Base-by-base conservation (phyloP, 805 yeast genomes). In the Allodekkera sacchari region DNA sequence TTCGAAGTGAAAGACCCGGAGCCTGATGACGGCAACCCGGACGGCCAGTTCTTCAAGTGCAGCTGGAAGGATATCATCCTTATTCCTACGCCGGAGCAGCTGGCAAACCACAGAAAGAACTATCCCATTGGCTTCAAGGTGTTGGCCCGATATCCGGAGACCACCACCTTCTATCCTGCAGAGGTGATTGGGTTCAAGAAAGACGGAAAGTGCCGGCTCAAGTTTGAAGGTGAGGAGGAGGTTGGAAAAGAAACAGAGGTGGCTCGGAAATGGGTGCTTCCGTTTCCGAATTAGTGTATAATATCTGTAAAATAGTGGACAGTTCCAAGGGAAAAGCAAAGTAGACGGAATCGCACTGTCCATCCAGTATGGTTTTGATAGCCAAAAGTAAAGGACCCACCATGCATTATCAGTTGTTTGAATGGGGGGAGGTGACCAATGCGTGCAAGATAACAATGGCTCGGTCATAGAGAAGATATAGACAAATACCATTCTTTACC, bases 1-100 rank as follows among this genome's bases (percentile, higher is more conserved):
- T 87, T 79, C 52, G 97, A 92, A 56, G 88, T 92, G n/a, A 74
- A 84, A 45, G 98, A 92, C 54, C 96, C 97, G 0, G 98, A 92
- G 48, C 97, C 98, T 0, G 98, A 92, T 49, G 97, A 89, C 47
- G 71, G 77, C 44, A 83, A 82, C 40, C 84, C 88, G 35, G 82
- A 88, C 4, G 96, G 95, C 3, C 89, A 80, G 45, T 65, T 82
- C 1, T 92, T 79, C 59, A 81, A 78, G 46, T 87, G 95, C 7
- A 77, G 71, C 14, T 75, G 83, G 68, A 80, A 79, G 48, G 97
- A 92, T 42, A 57, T 84, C 3, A 66, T 84, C 15, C 59, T 82
- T 23, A 80, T 92, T 26, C 84, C 94, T 0, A 21, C 34, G 11
- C 38, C 35, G 19, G 14, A 28, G n/a, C 27, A 25, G 9, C 19